phyloP scores from a whole-genome alignment of 2,329 filamentous ascomycete species.

The Xylariales sp. region DNA sequence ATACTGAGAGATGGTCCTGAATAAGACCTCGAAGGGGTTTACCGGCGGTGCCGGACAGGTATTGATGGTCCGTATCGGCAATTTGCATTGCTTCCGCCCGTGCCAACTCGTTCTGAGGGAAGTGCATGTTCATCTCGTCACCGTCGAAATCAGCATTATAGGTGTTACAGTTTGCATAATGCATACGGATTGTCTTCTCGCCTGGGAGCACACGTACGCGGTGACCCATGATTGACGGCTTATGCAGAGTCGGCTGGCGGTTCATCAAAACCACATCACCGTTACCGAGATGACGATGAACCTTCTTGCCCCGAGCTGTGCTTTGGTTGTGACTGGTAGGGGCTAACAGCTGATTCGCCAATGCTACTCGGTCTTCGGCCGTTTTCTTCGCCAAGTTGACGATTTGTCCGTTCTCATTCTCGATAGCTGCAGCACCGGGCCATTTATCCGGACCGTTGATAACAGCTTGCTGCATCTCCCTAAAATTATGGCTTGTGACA shows the following conservation, averaged over 20 bases:
- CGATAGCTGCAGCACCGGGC: slow-evolving; percentile 90
- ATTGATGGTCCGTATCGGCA: slow-evolving; percentile 96
- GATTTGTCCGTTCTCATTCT: slow-evolving; percentile 92
- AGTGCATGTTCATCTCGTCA: slow-evolving; percentile 99
- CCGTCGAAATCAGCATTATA: slow-evolving; percentile 99
- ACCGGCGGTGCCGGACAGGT: slow-evolving; percentile 87
- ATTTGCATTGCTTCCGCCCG: slow-evolving; percentile 88
- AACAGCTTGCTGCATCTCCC: slow-evolving; percentile 91
- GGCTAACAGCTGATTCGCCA: slow-evolving; percentile 90
- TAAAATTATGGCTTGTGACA: slow-evolving; percentile 95
- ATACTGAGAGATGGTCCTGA: slow-evolving; percentile 96
- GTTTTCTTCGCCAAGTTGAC: slow-evolving; percentile 85
- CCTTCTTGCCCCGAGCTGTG: slow-evolving; percentile 86
- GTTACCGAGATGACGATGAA: slow-evolving; percentile 91
- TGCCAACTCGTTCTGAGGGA: slow-evolving; percentile 94
- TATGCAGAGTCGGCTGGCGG: slow-evolving; percentile 94
- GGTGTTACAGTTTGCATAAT: slow-evolving; percentile 98
- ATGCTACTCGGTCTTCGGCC: slow-evolving; percentile 77
- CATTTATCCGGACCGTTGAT: slow-evolving; percentile 92
- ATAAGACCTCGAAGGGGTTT: slow-evolving; percentile 94
- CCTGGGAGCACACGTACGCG: slow-evolving; percentile 85
- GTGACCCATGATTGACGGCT: slow-evolving; percentile 98
- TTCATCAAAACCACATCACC: slow-evolving; percentile 99
- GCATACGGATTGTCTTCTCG: slow-evolving; percentile 98
- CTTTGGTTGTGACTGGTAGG: slow-evolving; percentile 71